Evolutionary conservation across 2,329 filamentous ascomycete genomes (phyloP), one percentile per base, ranked within the genome.

Genomic region (Mycosphaerelloides madeirae): DNA sequence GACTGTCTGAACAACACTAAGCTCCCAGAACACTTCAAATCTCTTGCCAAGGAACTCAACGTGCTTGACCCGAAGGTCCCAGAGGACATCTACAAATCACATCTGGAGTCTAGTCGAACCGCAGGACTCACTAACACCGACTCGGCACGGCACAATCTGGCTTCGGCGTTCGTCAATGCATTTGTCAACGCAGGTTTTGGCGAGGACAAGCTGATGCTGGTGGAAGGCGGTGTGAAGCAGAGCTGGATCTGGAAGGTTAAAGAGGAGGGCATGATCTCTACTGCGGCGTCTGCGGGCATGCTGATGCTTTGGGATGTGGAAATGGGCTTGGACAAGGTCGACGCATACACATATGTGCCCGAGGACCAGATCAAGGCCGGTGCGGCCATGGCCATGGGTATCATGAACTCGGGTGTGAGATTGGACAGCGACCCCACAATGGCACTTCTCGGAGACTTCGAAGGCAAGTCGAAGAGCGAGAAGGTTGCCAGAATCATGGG

Each of bases 171-270:
- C 57, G 94, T 98, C 53, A 98, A 98, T 62, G 87, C 86, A 0
- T 97, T 98, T 61, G 89, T 93, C 51, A 98, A 98, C 58, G 90
- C 93, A 41, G 93, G 93, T 25, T 98, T 89, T 58, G 87, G 89
- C 33, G 86, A 90, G 46, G 93, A 98, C 68, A 97, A 96, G 76
- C 85, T 98, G 80, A 96, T 98, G 91, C 75, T 97, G 46, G 84
- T 88, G 32, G 85, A 93, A 15, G 84, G 87, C 28, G 69, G 66
- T 47, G 84, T 89, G 52, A 94, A 95, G 72, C 83, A 85, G 58
- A 87, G 85, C 52, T 98, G 93, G 91, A 87, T 98, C 3, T 98
- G 89, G 88, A 98, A 97, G 75, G 97, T 94, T 15, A 98, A 98
- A 70, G 89, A 94, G 32, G 90, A 96, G 61, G 93, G 93, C 53